A percentile compares a stretch with the other conserved stretches of the same genome.
phyloP scores from a whole-genome alignment of 108 stramenopile genomes.

The Pseudonitzschia multiseries region DNA sequence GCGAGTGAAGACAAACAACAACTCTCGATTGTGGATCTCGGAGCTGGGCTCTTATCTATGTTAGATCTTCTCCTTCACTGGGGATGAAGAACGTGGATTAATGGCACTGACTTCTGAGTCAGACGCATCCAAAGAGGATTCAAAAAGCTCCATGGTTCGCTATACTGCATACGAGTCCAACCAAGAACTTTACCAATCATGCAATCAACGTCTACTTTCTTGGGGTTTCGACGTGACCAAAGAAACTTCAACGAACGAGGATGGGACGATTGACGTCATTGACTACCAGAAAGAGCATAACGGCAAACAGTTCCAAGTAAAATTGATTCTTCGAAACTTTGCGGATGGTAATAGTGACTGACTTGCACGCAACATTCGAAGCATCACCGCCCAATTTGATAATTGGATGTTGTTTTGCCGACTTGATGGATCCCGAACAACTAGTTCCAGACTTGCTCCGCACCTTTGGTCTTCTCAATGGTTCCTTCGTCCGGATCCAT shows the following conservation, averaged over 20 bases:
- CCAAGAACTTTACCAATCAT: constrained; percentile 40
- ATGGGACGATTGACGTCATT: constrained; percentile 13
- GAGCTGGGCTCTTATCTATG: constrained; percentile 78
- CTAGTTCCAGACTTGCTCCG: constrained; percentile 47
- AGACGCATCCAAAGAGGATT: constrained; percentile 9
- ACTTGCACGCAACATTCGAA: constrained; percentile 6
- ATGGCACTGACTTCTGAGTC: constrained; percentile 19
- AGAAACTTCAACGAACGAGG: constrained; percentile 1
- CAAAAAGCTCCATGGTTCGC: constrained; percentile 29
- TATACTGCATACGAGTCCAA: constrained; percentile 87
- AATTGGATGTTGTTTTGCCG: constrained; percentile 89
- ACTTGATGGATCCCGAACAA: constrained; percentile 74
- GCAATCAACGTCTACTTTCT: constrained; percentile 39
- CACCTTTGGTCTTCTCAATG: constrained; percentile 33
- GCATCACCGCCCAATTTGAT: constrained; percentile 56
- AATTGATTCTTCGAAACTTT: constrained; percentile 60
- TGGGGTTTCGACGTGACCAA: constrained; percentile 53
- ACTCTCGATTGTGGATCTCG: constrained; percentile 66
- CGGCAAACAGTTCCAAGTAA: constrained; percentile 18
- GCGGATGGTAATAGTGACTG: constrained; percentile 12
- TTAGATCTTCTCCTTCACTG: constrained; percentile 57
- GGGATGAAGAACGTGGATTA: constrained; percentile 41
- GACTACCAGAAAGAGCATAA: constrained; percentile 23
- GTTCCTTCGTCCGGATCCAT: neutral
- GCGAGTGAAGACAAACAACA: neutral